These are phyloP conservation scores for Spathaspora sp. DNA, from an alignment of 805 yeast genomes.

Conservation along the genomic window DNA sequence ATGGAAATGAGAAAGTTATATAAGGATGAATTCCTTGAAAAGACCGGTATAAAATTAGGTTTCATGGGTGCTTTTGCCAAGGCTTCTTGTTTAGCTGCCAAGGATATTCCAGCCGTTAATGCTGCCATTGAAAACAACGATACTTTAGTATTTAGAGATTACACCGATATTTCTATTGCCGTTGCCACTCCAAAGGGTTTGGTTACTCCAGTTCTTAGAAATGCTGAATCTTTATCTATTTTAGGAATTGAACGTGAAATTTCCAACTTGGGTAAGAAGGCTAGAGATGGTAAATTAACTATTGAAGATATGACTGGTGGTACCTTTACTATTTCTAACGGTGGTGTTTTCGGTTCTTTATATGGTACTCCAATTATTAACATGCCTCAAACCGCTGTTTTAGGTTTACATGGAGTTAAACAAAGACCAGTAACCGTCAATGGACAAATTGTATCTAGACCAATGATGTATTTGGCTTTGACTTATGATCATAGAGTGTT, in stretches of 20 bases:
- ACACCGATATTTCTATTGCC: conserved; percentile 91
- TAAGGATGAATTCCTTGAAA: conserved; percentile 94
- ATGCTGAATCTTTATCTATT: conserved; percentile 86
- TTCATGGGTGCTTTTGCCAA: conserved; percentile 98
- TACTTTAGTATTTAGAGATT: conserved; percentile 94
- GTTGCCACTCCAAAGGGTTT: conserved; percentile 99
- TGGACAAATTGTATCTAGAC: conserved; percentile 94
- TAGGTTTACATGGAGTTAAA: conserved; percentile 96
- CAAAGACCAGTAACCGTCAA: conserved; percentile 96
- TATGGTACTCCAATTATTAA: conserved; percentile 98
- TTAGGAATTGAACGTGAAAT: conserved; percentile 90
- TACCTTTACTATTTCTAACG: conserved; percentile 97
- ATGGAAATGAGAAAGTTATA: conserved; percentile 93
- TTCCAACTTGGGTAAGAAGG: conserved; percentile 76
- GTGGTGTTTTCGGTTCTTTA: conserved; percentile 97
- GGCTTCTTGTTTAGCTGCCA: conserved; percentile 89
- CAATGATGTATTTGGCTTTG: conserved; percentile 99
- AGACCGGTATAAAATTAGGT: conserved; percentile 91
- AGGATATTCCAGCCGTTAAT: conserved; percentile 91
- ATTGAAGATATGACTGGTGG: conserved; percentile 99
- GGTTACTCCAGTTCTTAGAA: conserved; percentile 96
- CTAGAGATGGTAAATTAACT: conserved; percentile 94
- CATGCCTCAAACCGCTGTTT: conserved; percentile 96
- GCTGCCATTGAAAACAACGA: conserved; percentile 91
- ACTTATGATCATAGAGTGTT: conserved; percentile 97